Evolutionary conservation across 495 filamentous ascomycete genomes (phyloP).

Genomic region (Penicillium soppii): DNA sequence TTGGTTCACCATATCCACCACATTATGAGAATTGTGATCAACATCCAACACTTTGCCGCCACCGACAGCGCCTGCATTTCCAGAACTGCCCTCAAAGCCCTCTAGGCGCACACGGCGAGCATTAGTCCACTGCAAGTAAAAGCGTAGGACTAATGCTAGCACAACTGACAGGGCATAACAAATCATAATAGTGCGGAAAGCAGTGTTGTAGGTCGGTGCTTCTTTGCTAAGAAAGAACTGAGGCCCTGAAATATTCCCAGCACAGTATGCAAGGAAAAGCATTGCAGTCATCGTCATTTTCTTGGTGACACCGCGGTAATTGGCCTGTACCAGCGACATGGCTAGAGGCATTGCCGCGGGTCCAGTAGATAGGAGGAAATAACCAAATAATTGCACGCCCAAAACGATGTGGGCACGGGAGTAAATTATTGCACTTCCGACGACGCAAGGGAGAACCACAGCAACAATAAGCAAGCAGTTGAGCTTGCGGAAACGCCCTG

Average conservation of each 20-base stretch:
- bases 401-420: slow-evolving; percentile 47
- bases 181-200: slow-evolving; percentile 52
- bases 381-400: slow-evolving; percentile 54
- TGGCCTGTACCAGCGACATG: slow-evolving; percentile 55
- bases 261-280: slow-evolving; percentile 42
- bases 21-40: slow-evolving; percentile 13
- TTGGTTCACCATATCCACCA: slow-evolving; percentile 27
- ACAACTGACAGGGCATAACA: slow-evolving; percentile 47
- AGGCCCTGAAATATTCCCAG: slow-evolving; percentile 41
- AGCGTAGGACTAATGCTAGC: slow-evolving; percentile 37
- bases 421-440: slow-evolving; percentile 62
- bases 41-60: slow-evolving; percentile 37
- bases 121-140: slow-evolving; percentile 44
- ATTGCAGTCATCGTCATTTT: slow-evolving; percentile 52
- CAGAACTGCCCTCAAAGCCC: slow-evolving; percentile 40
- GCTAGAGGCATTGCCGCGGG: slow-evolving; percentile 57
- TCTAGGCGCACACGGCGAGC: slow-evolving; percentile 36
- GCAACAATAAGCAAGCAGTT: slow-evolving; percentile 35
- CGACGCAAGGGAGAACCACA: slow-evolving; percentile 34
- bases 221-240: slow-evolving; percentile 38
- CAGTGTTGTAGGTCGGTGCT: slow-evolving; percentile 39
- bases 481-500: slow-evolving; percentile 27
- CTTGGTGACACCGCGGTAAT: slow-evolving; percentile 67
- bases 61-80: slow-evolving; percentile 35
- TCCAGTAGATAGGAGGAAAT: slow-evolving; percentile 54